Conservation (phyloP, 2,329 filamentous ascomycete species). For the Penicillium sp. region DNA sequence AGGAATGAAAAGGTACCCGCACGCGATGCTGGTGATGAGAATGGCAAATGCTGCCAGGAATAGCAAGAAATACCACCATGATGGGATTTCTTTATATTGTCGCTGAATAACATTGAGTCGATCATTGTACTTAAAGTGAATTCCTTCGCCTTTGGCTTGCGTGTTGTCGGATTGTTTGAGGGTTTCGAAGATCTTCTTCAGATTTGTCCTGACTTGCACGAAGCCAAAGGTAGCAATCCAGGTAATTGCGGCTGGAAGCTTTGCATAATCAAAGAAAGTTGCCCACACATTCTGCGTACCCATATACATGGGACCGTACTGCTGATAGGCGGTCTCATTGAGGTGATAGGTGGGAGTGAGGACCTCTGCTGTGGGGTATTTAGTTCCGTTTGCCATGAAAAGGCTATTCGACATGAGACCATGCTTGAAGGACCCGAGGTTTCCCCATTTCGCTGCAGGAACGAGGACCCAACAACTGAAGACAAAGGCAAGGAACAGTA, state of each 20-base stretch:
- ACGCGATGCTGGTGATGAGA: conserved; percentile 57
- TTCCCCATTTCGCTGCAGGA: conserved; percentile 63
- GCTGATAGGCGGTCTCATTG: conserved; percentile 53
- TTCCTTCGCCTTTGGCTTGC: conserved; percentile 30
- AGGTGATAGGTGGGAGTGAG: conserved; percentile 51
- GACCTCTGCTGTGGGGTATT: conserved; percentile 50
- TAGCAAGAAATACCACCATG: conserved; percentile 61
- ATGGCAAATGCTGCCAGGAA: conserved; percentile 56
- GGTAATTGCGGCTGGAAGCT: conserved; percentile 61
- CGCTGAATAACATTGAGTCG: conserved; percentile 64
- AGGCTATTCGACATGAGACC: conserved; percentile 63
- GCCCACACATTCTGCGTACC: conserved; percentile 62
- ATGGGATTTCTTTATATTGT: conserved; percentile 61
- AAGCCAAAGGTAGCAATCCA: conserved; percentile 64
- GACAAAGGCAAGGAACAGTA: conserved; percentile 60
- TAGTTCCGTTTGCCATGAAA: conserved; percentile 54
- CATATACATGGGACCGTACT: conserved; percentile 61
- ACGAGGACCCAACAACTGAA: conserved; percentile 63
- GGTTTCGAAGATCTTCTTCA: conserved; percentile 50
- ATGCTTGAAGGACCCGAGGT: conserved; percentile 56
- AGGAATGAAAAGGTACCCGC: conserved; percentile 61
- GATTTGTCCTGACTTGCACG: conserved; percentile 51
- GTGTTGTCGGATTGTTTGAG: conserved; percentile 31
- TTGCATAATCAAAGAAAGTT: conserved; percentile 66
- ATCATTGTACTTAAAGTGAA: conserved; percentile 62